phyloP scores from a whole-genome alignment of 352 stramenopile genomes.

The Globisporangium carolinianum region DNA sequence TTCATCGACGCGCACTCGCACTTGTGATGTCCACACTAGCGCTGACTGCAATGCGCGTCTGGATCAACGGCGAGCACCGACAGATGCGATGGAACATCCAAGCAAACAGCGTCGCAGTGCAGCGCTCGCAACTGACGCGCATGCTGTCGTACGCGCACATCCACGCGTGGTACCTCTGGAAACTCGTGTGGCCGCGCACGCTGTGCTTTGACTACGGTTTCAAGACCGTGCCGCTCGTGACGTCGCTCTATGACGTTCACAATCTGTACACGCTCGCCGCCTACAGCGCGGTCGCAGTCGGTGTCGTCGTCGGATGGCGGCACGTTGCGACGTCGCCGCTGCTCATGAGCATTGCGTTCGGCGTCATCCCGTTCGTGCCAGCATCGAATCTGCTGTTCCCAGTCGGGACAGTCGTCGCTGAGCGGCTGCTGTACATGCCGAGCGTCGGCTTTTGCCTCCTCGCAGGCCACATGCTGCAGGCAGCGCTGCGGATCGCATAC shows the following conservation, averaged over 20 bases:
- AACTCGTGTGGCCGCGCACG: slow-evolving; percentile 81
- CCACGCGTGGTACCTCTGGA: slow-evolving; percentile 85
- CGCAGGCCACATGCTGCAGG: slow-evolving; percentile 29
- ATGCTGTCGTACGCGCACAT: slow-evolving; percentile 80
- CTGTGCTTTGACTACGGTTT: slow-evolving; percentile 91
- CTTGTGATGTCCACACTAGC: slow-evolving; percentile 17
- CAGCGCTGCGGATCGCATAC: slow-evolving; percentile 16
- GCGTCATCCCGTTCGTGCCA: slow-evolving; percentile 83
- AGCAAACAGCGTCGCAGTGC: slow-evolving; percentile 81
- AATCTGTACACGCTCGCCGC: slow-evolving; percentile 56
- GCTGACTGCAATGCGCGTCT: slow-evolving; percentile 29
- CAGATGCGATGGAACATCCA: slow-evolving; percentile 81
- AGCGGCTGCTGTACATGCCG: slow-evolving; percentile 89
- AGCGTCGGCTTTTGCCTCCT: slow-evolving; percentile 82
- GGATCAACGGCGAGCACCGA: slow-evolving; percentile 55
- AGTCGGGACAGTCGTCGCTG: slow-evolving; percentile 86
- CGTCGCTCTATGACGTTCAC: slow-evolving; percentile 33
- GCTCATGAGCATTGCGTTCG: slow-evolving; percentile 60
- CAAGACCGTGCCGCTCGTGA: slow-evolving; percentile 73
- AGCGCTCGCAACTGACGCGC: slow-evolving; percentile 23
- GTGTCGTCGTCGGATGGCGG: slow-evolving; percentile 20
- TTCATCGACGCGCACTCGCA: slow-evolving; percentile 7
- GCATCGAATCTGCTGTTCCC: slow-evolving; percentile 89
- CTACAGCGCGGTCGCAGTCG: slow-evolving; percentile 40
- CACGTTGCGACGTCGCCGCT: slow-evolving; percentile 23